A percentile compares a stretch with the other conserved stretches of the same genome.
phyloP scores from a whole-genome alignment of 108 stramenopile species.

The Fragilariopsis cylindrus region DNA sequence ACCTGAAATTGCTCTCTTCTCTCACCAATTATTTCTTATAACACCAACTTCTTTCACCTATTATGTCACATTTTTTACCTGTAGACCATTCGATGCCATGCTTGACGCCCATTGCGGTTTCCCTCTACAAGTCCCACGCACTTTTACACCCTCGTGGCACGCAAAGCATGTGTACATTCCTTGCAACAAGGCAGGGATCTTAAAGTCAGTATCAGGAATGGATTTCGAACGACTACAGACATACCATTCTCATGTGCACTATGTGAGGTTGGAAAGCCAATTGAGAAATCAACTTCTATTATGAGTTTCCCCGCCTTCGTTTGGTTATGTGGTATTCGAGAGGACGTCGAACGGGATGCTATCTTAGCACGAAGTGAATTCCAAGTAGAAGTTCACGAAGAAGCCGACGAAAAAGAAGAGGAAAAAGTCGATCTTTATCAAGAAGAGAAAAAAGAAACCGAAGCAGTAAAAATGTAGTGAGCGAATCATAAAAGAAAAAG shows the following conservation, averaged over 20 bases:
- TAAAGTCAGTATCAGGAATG: constrained; percentile 34
- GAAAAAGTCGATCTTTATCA: too few relatives aligned
- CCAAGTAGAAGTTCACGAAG: constrained; percentile 9
- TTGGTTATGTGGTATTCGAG: constrained; percentile 31
- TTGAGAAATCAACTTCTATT: constrained; percentile 30
- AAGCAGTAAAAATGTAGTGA: too few relatives aligned
- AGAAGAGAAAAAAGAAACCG: too few relatives aligned
- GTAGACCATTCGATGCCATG: constrained; percentile 55
- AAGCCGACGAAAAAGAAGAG: not conserved
- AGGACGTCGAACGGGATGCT: constrained; percentile 27
- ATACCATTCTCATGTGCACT: constrained; percentile 40
- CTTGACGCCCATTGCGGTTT: constrained; percentile 62
- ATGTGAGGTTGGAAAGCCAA: constrained; percentile 41
- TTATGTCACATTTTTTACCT: too few relatives aligned
- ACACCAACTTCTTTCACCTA: too few relatives aligned
- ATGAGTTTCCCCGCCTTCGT: constrained; percentile 32
- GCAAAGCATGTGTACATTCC: constrained; percentile 46
- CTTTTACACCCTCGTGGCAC: constrained; percentile 37
- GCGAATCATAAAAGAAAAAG: too few relatives aligned
- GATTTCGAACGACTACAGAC: constrained; percentile 51
- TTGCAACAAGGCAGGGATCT: constrained; percentile 47
- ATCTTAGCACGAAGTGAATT: not conserved
- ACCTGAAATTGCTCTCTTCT: too few relatives aligned
- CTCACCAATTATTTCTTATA: too few relatives aligned
- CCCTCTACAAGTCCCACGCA: constrained; percentile 50